Base-by-base conservation (phyloP, 176 grass and related monocot species). In the Luzula sylvatica region DNA sequence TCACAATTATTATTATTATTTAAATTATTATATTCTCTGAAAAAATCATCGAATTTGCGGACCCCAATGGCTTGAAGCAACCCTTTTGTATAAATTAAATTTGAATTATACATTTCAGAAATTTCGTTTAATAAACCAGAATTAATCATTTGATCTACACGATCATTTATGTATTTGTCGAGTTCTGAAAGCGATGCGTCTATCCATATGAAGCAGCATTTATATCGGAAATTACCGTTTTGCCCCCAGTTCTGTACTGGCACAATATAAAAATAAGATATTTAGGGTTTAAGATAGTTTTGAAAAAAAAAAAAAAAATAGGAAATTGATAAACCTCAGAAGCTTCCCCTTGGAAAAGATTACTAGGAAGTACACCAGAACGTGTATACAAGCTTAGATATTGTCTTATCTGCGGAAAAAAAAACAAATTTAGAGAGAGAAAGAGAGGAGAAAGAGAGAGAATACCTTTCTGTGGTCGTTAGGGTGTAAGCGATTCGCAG, bases 121-220 rank as follows among this genome's bases (percentile, higher is more conserved):
- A 98, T 65, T 70, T 98, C 92, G 57, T 90, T 66, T 17, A 98
- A 67, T 24, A 98, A 68, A 19, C 78, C 81, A 59, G 56, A 56
- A 86, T 77, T 41, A 70, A 90, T 70, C 92, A 98, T 90, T 66
- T 66, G 75, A 49, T 98, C 61, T 7, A 98, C 85, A 26, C 92
- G 82, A 74, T 71, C 39, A 43, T 80, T 55, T 64, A 90, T 78
- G 53, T 98, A 87, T 46, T 28, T 56, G 55, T 98, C 85, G 71
- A 98, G 56, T 30, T 74, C 78, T 52, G 67, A 56, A 56, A 90
- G 61, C 29, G 80, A 76, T 22, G 81, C 92, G 79, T 98, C 78
- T 21, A 98, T 61, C 92, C 92, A 96, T 57, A 90, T 8, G 73
- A 98, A 90, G 60, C 78, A 98, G 65, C 92, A 86, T 41, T 82